These are phyloP conservation scores for Pyrenochaeta sp. DNA, from an alignment of 2,329 filamentous ascomycete species.

Conservation along the genomic window DNA sequence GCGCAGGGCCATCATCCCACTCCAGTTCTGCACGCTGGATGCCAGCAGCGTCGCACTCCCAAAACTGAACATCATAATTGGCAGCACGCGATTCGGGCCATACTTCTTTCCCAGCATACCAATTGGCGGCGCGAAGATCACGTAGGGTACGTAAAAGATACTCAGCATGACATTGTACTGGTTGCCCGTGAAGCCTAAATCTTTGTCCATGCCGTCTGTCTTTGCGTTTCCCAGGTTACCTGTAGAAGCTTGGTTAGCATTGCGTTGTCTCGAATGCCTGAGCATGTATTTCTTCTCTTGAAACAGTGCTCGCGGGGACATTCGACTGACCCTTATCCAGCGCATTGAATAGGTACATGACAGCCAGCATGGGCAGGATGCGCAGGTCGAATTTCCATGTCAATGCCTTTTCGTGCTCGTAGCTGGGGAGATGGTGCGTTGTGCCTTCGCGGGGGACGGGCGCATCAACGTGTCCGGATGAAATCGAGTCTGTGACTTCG, in stretches of 20 bases:
- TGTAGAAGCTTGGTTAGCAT: too few relatives aligned
- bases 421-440: constrained; percentile 42
- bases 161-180: constrained; percentile 73
- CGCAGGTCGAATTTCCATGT: constrained; percentile 63
- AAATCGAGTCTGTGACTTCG: constrained; percentile 33
- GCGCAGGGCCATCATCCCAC: constrained; percentile 70
- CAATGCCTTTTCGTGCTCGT: constrained; percentile 50
- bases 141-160: constrained; percentile 79
- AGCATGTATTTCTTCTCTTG: too few relatives aligned
- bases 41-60: constrained; percentile 69
- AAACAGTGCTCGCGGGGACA: too few relatives aligned
- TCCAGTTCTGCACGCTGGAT: constrained; percentile 65
- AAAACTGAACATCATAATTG: constrained; percentile 73
- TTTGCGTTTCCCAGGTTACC: too few relatives aligned
- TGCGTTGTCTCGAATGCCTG: too few relatives aligned
- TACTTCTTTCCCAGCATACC: constrained; percentile 73
- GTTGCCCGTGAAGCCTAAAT: constrained; percentile 66
- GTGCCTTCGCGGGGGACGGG: constrained; percentile 37
- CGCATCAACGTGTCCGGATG: constrained; percentile 28
- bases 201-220: constrained; percentile 55
- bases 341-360: constrained; percentile 67
- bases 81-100: constrained; percentile 69
- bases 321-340: constrained; percentile 43
- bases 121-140: constrained; percentile 71
- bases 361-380: constrained; percentile 64